Percentiles rank a stretch among this genome's conserved stretches.
Evolutionary conservation across 2,329 filamentous ascomycete species (phyloP).

Genomic region (Pyrenochaeta sp.): DNA sequence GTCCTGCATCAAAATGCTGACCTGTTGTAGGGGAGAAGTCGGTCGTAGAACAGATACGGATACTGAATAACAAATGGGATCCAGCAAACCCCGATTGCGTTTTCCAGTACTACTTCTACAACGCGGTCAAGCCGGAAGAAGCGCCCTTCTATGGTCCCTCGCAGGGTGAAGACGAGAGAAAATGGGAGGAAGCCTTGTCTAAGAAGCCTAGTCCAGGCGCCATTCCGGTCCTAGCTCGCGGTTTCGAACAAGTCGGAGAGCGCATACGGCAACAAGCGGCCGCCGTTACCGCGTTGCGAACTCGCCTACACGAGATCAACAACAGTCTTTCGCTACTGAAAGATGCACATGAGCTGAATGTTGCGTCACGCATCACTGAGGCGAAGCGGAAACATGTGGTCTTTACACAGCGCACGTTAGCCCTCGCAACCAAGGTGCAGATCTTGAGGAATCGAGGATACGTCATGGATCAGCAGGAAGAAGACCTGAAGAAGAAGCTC

Average conservation of each 20-base stretch:
- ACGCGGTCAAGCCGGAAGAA: slow-evolving; percentile 76
- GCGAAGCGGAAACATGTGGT: slow-evolving; percentile 76
- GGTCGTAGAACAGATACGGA: slow-evolving; percentile 75
- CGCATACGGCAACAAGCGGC: slow-evolving; percentile 76
- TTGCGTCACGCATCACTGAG: slow-evolving; percentile 76
- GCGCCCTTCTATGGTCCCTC: slow-evolving; percentile 80
- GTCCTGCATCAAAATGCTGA: slow-evolving; percentile 15
- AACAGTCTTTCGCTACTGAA: slow-evolving; percentile 75
- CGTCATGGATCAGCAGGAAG: slow-evolving; percentile 79
- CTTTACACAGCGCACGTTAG: slow-evolving; percentile 75
- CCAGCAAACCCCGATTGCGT: slow-evolving; percentile 72
- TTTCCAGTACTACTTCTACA: slow-evolving; percentile 89
- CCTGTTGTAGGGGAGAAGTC: slow-evolving; percentile 69
- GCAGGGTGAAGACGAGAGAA: slow-evolving; percentile 74
- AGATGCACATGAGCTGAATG: slow-evolving; percentile 78
- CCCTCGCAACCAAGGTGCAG: slow-evolving; percentile 80
- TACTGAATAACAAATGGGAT: slow-evolving; percentile 78
- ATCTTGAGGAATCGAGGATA: slow-evolving; percentile 83
- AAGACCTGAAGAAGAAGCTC: slow-evolving; percentile 77
- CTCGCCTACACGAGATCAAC: slow-evolving; percentile 81
- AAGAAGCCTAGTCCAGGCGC: slow-evolving; percentile 79
- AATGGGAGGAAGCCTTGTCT: slow-evolving; percentile 84
- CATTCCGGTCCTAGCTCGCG: slow-evolving; percentile 78
- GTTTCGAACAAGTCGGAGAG: slow-evolving; percentile 75
- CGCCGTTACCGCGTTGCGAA: slow-evolving; percentile 74